Base-by-base conservation (phyloP, 2,329 filamentous ascomycete genomes). In the Fusarium sp. region DNA sequence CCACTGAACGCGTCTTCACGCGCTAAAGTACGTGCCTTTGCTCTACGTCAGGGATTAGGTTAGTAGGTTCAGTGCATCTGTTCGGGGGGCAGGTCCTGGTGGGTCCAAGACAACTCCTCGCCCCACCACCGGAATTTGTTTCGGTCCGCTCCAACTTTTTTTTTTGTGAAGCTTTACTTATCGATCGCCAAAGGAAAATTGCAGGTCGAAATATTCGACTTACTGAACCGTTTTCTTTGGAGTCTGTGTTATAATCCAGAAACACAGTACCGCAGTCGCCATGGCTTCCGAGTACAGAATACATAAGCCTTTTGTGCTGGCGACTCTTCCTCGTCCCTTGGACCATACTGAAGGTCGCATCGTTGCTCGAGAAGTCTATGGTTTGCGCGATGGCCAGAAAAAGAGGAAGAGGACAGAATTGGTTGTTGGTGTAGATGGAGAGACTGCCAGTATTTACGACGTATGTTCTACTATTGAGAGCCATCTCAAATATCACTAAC, bases 371-470 rank as follows among this genome's bases (percentile, higher is more conserved):
- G 87, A 90, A 67, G 88, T 91, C 40, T 88, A 86, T 72, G 88
- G 88, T 67, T 86, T 87, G 76, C 83, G 84, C 70, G 82, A 86
- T 53, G 86, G 85, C 24, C 83, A 84, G 32, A 88, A 86, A 79
- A 90, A 87, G 80, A 84, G 86, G 72, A 90, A 90, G 80, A 85
- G 89, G 72, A 83, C 89, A 12, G 89, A 91, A 75, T 77, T 91
- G 49, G 86, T 85, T 12, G 87, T 91, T 29, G 89, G 89, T 22
- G 85, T 89, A 73, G 88, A 91, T 77, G 89, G 89, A 65, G 89
- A 91, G 75, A 86, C 88, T 6, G 82, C 89, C 4, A 91, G 89
- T 71, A 85, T 91, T 44, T 91, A 91, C 74, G 88, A 91, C 83
- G 88, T 90, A 73, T 73, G 87, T 77, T 29, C 6, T 16, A 9